phyloP scores from a whole-genome alignment of 2,329 filamentous ascomycete species.

The Emmonsiellopsis sp. region DNA sequence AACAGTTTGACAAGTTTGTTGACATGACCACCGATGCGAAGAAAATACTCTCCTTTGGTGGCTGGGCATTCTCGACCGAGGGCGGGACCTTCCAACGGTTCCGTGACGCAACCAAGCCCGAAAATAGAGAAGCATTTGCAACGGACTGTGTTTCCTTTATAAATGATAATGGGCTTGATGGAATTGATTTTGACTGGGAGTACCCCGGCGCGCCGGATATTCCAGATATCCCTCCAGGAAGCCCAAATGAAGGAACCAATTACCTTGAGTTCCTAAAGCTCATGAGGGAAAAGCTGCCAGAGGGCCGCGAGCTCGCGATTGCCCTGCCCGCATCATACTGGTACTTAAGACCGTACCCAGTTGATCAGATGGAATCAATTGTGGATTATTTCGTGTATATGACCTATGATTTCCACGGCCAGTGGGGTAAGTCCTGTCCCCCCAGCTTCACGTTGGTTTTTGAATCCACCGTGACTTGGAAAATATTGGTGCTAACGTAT shows the following conservation, averaged over 20 bases:
- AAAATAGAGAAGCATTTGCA: slow-evolving; percentile 29
- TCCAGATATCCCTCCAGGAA: slow-evolving; percentile 23
- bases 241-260: slow-evolving; percentile 19
- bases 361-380: slow-evolving; percentile 14
- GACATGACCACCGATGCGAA: slow-evolving; percentile 14
- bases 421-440: slow-evolving; percentile 14
- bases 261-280: slow-evolving; percentile 23
- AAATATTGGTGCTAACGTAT: slow-evolving; percentile 10
- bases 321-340: slow-evolving; percentile 21
- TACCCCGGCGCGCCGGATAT: slow-evolving; percentile 30
- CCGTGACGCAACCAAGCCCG: slow-evolving; percentile 22
- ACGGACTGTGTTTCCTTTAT: slow-evolving; percentile 31
- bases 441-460: not conserved
- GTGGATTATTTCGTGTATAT: slow-evolving; percentile 27
- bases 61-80: slow-evolving; percentile 33
- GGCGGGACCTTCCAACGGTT: slow-evolving; percentile 28
- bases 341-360: slow-evolving; percentile 21
- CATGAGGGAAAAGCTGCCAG: slow-evolving; percentile 10
- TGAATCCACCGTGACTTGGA: not conserved
- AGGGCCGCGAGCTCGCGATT: slow-evolving; percentile 16
- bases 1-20: slow-evolving; percentile 3
- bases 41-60: slow-evolving; percentile 33
- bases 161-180: slow-evolving; percentile 30
- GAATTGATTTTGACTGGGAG: slow-evolving; percentile 30
- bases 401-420: slow-evolving; percentile 27